These are phyloP conservation scores for Lycium ferocissimum DNA, from an alignment of 257 asterid species.

Conservation along the genomic window DNA sequence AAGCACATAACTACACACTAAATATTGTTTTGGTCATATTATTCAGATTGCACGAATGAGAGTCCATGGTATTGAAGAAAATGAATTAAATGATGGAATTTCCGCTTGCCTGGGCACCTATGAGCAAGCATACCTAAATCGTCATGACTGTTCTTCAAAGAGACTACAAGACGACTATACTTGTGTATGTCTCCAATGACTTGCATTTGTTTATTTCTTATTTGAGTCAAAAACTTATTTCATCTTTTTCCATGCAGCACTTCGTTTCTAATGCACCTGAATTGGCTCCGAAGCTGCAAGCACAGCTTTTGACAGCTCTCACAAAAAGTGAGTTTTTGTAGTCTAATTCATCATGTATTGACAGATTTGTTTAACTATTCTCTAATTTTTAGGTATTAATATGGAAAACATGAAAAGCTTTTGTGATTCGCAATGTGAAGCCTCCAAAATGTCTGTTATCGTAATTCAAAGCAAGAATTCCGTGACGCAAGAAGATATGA, in stretches of 20 bases:
- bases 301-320: neutral
- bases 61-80: neutral
- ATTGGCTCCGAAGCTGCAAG: neutral
- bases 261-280: neutral
- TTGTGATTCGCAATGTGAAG: neutral
- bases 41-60: neutral
- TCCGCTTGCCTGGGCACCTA: neutral
- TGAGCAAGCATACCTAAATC: neutral
- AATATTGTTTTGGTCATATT: neutral
- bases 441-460: neutral
- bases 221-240: neutral
- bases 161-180: neutral
- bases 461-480: neutral
- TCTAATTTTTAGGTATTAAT: neutral
- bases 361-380: neutral
- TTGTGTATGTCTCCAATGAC: neutral
- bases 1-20: neutral
- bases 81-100: neutral
- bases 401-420: neutral
- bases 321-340: neutral
- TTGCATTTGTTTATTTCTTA: neutral
- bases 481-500: neutral
- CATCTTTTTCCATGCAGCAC: neutral
- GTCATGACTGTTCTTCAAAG: neutral
- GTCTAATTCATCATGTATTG: neutral